Conservation (phyloP, 2,329 filamentous ascomycete species). For the Arthrobotrys iridis region DNA sequence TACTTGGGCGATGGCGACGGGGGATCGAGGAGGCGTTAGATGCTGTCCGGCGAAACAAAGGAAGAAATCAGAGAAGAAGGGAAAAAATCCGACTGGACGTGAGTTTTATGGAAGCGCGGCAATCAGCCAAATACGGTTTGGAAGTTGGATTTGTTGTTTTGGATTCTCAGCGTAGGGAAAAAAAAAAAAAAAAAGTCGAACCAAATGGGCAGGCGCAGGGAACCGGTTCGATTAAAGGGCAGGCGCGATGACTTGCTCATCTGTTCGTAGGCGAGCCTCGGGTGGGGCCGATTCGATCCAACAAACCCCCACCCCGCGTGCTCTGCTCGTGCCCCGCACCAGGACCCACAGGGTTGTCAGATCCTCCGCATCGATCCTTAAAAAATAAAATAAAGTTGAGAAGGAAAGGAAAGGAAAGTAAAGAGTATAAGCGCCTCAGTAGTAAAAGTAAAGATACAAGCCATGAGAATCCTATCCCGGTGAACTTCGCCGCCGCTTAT, state of each 20-base stretch:
- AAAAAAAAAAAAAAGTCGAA: slow-evolving; percentile 20
- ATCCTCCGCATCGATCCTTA: not conserved
- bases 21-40: not conserved
- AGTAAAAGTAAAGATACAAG: not conserved
- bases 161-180: not conserved
- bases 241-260: slow-evolving; percentile 25
- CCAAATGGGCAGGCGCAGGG: slow-evolving; percentile 25
- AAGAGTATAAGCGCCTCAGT: too few relatives aligned
- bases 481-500: slow-evolving; percentile 44
- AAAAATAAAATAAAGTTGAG: not conserved
- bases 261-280: slow-evolving; percentile 10
- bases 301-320: slow-evolving; percentile 4
- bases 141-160: not conserved
- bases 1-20: not conserved
- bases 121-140: not conserved
- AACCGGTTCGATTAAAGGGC: slow-evolving; percentile 14
- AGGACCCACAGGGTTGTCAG: not conserved
- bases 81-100: not conserved
- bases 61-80: not conserved
- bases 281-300: slow-evolving; percentile 8
- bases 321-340: slow-evolving; percentile 7
- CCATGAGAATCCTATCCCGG: slow-evolving; percentile 23
- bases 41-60: not conserved
- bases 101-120: not conserved
- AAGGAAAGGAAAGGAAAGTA: not conserved